Evolutionary conservation across 1,139 yeast genomes (phyloP).

Genomic region (Blastobotrys arbuscula): DNA sequence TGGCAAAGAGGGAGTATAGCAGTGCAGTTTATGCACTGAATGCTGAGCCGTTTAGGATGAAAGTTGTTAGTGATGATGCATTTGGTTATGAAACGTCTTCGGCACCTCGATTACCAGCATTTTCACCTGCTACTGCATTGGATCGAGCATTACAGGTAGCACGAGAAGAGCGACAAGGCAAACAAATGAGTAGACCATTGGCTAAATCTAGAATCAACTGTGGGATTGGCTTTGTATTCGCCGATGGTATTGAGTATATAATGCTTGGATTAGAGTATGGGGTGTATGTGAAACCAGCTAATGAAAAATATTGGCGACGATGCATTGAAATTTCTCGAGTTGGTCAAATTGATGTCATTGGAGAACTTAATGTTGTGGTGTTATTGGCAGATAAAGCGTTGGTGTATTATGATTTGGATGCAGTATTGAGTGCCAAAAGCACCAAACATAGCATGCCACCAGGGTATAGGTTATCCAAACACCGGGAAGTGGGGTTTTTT

Average conservation of each 20-base stretch:
- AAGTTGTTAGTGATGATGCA: slow-evolving; percentile 51
- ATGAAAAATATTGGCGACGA: slow-evolving; percentile 47
- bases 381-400: slow-evolving; percentile 56
- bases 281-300: slow-evolving; percentile 37
- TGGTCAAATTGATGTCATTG: slow-evolving; percentile 56
- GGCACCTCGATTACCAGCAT: slow-evolving; percentile 56
- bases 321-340: slow-evolving; percentile 52
- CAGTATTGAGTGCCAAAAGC: slow-evolving; percentile 24
- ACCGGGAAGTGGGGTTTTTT: slow-evolving; percentile 47
- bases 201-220: slow-evolving; percentile 32
- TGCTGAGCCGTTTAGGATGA: slow-evolving; percentile 52
- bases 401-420: slow-evolving; percentile 53
- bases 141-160: slow-evolving; percentile 42
- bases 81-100: slow-evolving; percentile 60
- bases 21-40: slow-evolving; percentile 38
- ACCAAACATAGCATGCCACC: slow-evolving; percentile 1
- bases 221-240: slow-evolving; percentile 32
- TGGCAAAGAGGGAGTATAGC: slow-evolving; percentile 51
- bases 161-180: slow-evolving; percentile 17
- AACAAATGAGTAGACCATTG: slow-evolving; percentile 28
- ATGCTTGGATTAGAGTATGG: slow-evolving; percentile 45
- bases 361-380: slow-evolving; percentile 52
- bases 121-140: slow-evolving; percentile 59
- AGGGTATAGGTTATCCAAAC: slow-evolving; percentile 31
- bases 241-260: slow-evolving; percentile 36